Conservation (phyloP, 257 asterid genomes). For the Misopates orontium region DNA sequence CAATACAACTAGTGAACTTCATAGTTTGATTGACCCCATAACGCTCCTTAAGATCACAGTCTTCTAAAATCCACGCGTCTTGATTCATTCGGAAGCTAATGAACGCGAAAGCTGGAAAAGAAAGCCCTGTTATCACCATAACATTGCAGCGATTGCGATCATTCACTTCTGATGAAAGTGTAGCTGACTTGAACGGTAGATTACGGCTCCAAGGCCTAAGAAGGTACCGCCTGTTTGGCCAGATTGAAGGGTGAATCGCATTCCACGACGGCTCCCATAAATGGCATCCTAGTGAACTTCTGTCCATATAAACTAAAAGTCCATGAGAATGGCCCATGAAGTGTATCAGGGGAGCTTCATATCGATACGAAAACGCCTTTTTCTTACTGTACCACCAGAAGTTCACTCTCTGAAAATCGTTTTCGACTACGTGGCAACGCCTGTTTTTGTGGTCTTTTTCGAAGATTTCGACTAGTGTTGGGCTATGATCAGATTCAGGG, state of each 20-base stretch:
- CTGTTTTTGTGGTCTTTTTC: not conserved
- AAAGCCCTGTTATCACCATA: not conserved
- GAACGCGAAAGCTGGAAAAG: not conserved
- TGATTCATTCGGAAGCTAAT: not conserved
- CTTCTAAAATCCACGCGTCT: not conserved
- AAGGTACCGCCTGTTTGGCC: not conserved
- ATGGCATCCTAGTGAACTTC: not conserved
- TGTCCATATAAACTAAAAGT: no score
- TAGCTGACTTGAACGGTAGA: constrained; percentile 20
- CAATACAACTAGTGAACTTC: constrained; percentile 28
- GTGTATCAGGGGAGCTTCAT: not conserved
- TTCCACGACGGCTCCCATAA: constrained; percentile 4
- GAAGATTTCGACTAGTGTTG: constrained; percentile 15
- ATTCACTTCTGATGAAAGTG: constrained; percentile 6
- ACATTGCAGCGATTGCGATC: not conserved
- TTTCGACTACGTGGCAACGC: not conserved
- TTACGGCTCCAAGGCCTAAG: not conserved
- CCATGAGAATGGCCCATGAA: constrained; percentile 23
- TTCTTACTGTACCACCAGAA: not conserved
- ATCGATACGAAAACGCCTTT: not conserved
- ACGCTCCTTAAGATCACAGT: constrained; percentile 20
- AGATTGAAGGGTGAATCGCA: no score
- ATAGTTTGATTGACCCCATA: constrained; percentile 19
- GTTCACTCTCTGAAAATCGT: not conserved
- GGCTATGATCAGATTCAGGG: constrained; percentile 1